phyloP scores from a whole-genome alignment of 1,139 yeast species.

The Sugiyamaella paludigena region DNA sequence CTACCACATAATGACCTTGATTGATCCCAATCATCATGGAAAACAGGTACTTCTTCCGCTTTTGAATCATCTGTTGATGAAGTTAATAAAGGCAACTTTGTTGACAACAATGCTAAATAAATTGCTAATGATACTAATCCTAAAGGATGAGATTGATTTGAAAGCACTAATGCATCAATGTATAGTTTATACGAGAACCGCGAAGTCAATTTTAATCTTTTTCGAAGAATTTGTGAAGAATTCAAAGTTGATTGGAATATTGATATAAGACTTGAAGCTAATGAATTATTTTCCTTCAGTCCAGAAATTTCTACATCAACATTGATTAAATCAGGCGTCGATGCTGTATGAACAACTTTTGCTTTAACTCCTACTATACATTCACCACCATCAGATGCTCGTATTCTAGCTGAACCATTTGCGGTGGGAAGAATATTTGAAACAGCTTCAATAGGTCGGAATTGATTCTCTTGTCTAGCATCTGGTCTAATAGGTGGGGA shows the following conservation, averaged over 20 bases:
- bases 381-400: conserved; percentile 86
- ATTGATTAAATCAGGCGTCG: conserved; percentile 51
- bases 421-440: conserved; percentile 80
- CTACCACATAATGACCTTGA: conserved; percentile 46
- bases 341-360: conserved; percentile 63
- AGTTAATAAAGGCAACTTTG: conserved; percentile 68
- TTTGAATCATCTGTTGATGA: conserved; percentile 56
- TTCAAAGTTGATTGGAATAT: conserved; percentile 37
- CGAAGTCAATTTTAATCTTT: conserved; percentile 59
- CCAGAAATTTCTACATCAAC: conserved; percentile 67
- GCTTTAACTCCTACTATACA: conserved; percentile 88
- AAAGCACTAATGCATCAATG: conserved; percentile 75
- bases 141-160: conserved; percentile 68
- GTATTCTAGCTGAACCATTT: conserved; percentile 86
- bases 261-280: conserved; percentile 45
- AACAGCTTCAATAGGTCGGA: conserved; percentile 81
- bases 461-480: conserved; percentile 68
- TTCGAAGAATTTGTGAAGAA: conserved; percentile 44
- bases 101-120: conserved; percentile 75
- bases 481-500: conserved; percentile 76
- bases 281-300: conserved; percentile 36
- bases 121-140: conserved; percentile 74
- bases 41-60: conserved; percentile 83
- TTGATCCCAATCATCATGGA: conserved; percentile 80
- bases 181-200: conserved; percentile 72